phyloP scores from a whole-genome alignment of 306 rosid genomes.

The Mucuna pruriens region DNA sequence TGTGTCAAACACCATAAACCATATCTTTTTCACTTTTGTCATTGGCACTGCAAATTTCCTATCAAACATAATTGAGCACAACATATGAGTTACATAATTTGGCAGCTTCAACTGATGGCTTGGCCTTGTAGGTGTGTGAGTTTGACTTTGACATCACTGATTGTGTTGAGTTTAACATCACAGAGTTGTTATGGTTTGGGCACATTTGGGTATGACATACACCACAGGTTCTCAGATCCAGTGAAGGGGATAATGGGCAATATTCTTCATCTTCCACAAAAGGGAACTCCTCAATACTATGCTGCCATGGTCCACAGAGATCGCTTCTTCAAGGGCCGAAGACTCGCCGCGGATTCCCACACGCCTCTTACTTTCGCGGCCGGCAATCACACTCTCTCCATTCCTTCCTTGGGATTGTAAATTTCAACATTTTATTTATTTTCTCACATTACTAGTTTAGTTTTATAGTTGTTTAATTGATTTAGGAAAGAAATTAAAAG shows the following conservation, averaged over 20 bases:
- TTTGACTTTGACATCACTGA: not conserved
- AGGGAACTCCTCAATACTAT: constrained; percentile 65
- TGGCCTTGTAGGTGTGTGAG: not conserved
- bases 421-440: not conserved
- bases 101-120: constrained; percentile 34
- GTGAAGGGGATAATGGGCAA: constrained; percentile 58
- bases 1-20: not conserved
- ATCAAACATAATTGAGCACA: not conserved
- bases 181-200: constrained; percentile 43
- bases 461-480: too few relatives aligned
- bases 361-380: constrained; percentile 53
- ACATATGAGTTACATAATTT: not conserved
- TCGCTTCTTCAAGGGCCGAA: constrained; percentile 59
- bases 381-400: constrained; percentile 60
- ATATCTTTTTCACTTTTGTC: not conserved
- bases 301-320: constrained; percentile 73
- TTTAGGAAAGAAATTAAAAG: too few relatives aligned
- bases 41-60: not conserved
- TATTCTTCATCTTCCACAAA: constrained; percentile 53
- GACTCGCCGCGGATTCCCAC: constrained; percentile 48
- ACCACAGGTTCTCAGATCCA: constrained; percentile 73
- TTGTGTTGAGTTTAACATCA: constrained; percentile 34
- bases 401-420: constrained; percentile 63
- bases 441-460: not conserved
- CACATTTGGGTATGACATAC: constrained; percentile 60